phyloP scores from a whole-genome alignment of 2,329 filamentous ascomycete species.

The Calonectria crousiana region DNA sequence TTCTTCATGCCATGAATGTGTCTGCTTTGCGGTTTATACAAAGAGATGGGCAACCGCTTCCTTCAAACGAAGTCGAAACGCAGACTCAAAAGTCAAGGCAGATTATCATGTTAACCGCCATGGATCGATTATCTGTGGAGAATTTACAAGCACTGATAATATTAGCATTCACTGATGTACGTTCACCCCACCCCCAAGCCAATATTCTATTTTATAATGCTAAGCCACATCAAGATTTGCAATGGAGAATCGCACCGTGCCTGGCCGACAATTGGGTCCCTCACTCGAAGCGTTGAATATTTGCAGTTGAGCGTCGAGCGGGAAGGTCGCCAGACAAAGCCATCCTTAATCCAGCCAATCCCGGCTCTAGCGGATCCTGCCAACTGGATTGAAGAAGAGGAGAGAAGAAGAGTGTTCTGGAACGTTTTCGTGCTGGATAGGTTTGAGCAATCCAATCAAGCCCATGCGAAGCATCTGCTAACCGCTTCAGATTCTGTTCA shows the following conservation, averaged over 20 bases:
- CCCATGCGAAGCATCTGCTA: neutral
- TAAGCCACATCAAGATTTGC: conserved; percentile 39
- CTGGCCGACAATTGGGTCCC: conserved; percentile 47
- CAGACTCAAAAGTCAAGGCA: conserved; percentile 27
- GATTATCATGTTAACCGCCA: conserved; percentile 46
- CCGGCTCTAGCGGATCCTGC: conserved; percentile 31
- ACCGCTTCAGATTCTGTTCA: conserved; percentile 36
- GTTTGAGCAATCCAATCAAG: conserved; percentile 20
- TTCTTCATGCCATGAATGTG: conserved; percentile 19
- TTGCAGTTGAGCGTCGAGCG: conserved; percentile 45
- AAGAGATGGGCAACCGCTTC: neutral
- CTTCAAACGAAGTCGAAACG: neutral
- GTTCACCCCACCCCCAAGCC: neutral
- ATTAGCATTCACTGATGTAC: conserved; percentile 52
- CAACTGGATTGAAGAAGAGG: conserved; percentile 49
- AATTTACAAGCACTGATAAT: conserved; percentile 53
- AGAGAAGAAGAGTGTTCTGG: conserved; percentile 49
- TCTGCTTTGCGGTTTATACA: neutral
- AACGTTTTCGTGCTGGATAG: conserved; percentile 49
- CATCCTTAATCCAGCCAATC: conserved; percentile 7
- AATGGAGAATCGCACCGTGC: conserved; percentile 41
- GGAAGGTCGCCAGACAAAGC: conserved; percentile 29
- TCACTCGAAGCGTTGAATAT: conserved; percentile 47
- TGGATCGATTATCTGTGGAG: conserved; percentile 51
- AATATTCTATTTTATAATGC: neutral